Evolutionary conservation across 1,284 basidiomycete species (phyloP), one percentile per base, ranked within the genome.

Genomic region (Puccinia horiana): DNA sequence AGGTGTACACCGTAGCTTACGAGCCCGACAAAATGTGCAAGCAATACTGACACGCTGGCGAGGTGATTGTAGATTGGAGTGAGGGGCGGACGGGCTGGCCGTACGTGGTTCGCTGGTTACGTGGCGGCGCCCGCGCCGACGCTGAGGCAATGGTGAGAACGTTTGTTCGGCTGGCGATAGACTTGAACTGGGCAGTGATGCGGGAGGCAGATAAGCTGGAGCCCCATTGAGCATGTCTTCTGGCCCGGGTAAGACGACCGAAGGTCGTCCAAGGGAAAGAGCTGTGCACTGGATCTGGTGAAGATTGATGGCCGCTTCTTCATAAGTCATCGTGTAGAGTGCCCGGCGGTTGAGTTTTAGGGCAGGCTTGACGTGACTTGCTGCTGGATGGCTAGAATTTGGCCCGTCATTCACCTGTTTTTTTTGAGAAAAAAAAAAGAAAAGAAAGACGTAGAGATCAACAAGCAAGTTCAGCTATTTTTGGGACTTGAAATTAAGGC

Each of bases 11-110:
- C 79, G 49, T 65, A 81, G 44, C 54, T 81, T 81, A 26, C 79
- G 52, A 56, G 79, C 69, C 49, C 79, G 40, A 54, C 79, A 81
- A 67, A 81, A 81, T 74, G 54, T 75, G 49, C 79, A 81, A 35
- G 79, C 79, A 26, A 81, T 52, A 67, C 79, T 75, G 26, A 75
- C 79, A 61, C 79, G 47, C 47, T 72, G 65, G n/a, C 78, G 65
- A 32, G 78, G 47, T 35, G 78, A 73, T 73, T 73, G 70, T 35
- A 73, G 44, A 47, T 49, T 42, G 40, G 42, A 52, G 70, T 73
- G 42, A 73, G 42, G 8, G 70, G 29, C 18, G 42, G 47, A 37
- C 23, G 65, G 5, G 40, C 29, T 32, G 16, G 4, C 12, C 29
- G 40, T 42, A 32, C 65, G 37, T 47, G 65, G 42, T 42, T 69